A percentile compares a stretch with the other conserved stretches of the same genome.
These are phyloP conservation scores for Venturia carpophila DNA, from an alignment of 2,329 filamentous ascomycete genomes.

Conservation along the genomic window DNA sequence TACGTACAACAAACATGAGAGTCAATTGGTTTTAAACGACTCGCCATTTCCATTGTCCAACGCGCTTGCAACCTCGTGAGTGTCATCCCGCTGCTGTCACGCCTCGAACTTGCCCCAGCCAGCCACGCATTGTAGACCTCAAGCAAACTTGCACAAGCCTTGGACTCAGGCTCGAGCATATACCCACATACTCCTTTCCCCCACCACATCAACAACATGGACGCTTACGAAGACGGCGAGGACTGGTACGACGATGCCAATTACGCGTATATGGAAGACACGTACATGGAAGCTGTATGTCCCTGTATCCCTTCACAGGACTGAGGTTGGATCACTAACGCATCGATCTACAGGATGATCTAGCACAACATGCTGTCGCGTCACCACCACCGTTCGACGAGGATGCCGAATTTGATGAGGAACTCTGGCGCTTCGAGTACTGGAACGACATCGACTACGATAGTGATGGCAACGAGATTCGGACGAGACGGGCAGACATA, in stretches of 20 bases:
- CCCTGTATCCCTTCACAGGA: neutral
- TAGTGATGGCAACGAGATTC: constrained; percentile 39
- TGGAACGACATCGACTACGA: constrained; percentile 43
- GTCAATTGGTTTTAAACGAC: neutral
- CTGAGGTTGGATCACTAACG: constrained; percentile 1
- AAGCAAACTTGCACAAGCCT: neutral
- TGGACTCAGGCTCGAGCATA: neutral
- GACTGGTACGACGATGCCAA: constrained; percentile 13
- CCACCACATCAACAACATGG: neutral
- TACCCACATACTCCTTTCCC: neutral
- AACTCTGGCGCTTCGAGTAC: constrained; percentile 34
- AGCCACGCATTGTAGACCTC: neutral
- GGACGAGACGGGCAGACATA: constrained; percentile 18
- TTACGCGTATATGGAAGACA: constrained; percentile 18
- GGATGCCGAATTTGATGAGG: constrained; percentile 37
- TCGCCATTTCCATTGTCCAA: neutral
- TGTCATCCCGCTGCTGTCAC: neutral
- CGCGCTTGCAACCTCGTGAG: neutral
- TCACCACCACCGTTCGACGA: constrained; percentile 35
- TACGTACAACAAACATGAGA: neutral
- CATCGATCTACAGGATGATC: constrained; percentile 35
- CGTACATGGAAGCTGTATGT: constrained; percentile 16
- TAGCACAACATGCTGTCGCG: constrained; percentile 41
- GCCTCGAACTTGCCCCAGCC: neutral
- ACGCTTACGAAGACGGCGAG: constrained; percentile 11